These are phyloP conservation scores for Perilla frutescens DNA, from an alignment of 257 asterid genomes.

Conservation along the genomic window DNA sequence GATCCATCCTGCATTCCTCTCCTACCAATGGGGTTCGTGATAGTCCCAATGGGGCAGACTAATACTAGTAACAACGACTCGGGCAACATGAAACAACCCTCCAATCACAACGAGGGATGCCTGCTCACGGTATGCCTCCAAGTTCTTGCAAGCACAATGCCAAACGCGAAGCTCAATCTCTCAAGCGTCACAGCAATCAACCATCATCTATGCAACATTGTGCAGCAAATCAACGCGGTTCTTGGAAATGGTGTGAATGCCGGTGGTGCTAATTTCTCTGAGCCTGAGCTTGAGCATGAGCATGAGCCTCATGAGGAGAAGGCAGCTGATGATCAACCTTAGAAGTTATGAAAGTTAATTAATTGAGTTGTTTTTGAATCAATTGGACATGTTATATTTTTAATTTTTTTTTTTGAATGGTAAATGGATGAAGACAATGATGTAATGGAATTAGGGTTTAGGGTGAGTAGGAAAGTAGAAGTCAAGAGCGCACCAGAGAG, in stretches of 20 bases:
- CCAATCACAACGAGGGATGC: constrained; percentile 48
- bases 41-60: constrained; percentile 51
- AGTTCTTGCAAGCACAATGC: constrained; percentile 79
- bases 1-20: constrained; percentile 85
- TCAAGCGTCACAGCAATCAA: constrained; percentile 78
- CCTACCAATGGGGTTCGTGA: constrained; percentile 80
- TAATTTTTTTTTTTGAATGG: neutral
- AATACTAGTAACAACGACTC: constrained; percentile 19
- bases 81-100: neutral
- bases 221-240: constrained; percentile 69
- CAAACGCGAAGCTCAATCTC: constrained; percentile 79
- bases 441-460: neutral
- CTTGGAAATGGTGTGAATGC: constrained; percentile 33
- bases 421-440: neutral
- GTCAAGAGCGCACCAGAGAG: constrained; percentile 97
- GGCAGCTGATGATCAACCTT: too few species aligned
- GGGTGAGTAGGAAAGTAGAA: constrained; percentile 40
- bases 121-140: constrained; percentile 84
- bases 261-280: neutral
- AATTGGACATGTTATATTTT: neutral
- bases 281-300: too few species aligned
- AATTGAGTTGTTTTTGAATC: too few species aligned
- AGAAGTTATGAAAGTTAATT: too few species aligned
- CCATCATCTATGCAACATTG: constrained; percentile 71
- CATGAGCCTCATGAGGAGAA: too few species aligned